These are phyloP conservation scores for Mycena vitilis DNA, from an alignment of 768 basidiomycete genomes.

Conservation along the genomic window DNA sequence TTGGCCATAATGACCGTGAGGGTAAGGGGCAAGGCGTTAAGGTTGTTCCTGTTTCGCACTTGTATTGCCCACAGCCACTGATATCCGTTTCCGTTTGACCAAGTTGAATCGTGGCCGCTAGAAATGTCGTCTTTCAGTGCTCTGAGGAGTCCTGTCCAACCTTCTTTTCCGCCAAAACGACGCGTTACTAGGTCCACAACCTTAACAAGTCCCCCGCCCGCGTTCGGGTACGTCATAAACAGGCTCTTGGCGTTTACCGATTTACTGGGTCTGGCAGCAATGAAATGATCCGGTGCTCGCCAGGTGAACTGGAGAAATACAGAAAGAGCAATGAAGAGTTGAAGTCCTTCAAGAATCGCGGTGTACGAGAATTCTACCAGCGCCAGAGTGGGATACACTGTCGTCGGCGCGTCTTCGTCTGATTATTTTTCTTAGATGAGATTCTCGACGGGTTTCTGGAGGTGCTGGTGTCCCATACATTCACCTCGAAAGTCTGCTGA, in stretches of 20 bases:
- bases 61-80: too few species aligned
- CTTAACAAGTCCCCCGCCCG: neutral
- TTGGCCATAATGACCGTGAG: conserved; percentile 11
- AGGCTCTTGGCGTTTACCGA: conserved; percentile 10
- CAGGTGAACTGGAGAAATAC: conserved; percentile 24
- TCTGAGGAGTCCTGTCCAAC: neutral
- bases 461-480: too few species aligned
- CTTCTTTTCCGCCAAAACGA: conserved; percentile 20
- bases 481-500: too few species aligned
- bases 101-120: neutral
- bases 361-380: conserved; percentile 30
- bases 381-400: conserved; percentile 24
- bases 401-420: neutral
- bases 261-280: conserved; percentile 26
- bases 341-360: conserved; percentile 25
- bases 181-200: conserved; percentile 12
- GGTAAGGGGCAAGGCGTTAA: neutral
- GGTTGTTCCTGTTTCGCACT: too few species aligned
- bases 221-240: conserved; percentile 1
- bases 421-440: conserved; percentile 20
- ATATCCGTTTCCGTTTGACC: too few species aligned
- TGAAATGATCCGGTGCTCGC: conserved; percentile 31
- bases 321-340: conserved; percentile 34
- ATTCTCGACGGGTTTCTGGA: conserved; percentile 34
- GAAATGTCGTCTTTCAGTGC: conserved; percentile 4